These are phyloP conservation scores for Coprinopsis marcescibilis DNA, from an alignment of 768 basidiomycete species.

Conservation along the genomic window DNA sequence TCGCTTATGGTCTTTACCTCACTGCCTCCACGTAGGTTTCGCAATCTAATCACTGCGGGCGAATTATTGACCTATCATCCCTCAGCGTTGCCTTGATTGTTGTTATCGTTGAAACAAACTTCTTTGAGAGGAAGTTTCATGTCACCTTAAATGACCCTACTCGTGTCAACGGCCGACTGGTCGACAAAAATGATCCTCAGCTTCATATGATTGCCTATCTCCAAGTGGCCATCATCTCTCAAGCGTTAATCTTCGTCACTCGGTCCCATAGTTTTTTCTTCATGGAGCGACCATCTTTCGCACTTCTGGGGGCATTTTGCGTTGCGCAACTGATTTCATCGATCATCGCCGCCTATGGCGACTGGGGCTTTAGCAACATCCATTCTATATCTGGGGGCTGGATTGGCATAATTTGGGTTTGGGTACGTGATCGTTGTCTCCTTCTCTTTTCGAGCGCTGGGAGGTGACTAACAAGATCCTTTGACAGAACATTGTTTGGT, in stretches of 20 bases:
- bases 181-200: slow-evolving; percentile 57
- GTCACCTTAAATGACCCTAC: slow-evolving; percentile 42
- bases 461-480: slow-evolving; percentile 12
- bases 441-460: neutral
- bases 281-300: slow-evolving; percentile 89
- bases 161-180: slow-evolving; percentile 20
- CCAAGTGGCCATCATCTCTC: slow-evolving; percentile 98
- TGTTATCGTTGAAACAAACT: slow-evolving; percentile 79
- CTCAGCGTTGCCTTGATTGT: slow-evolving; percentile 68
- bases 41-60: neutral
- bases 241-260: slow-evolving; percentile 95
- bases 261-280: slow-evolving; percentile 95
- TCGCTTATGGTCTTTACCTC: slow-evolving; percentile 93
- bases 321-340: slow-evolving; percentile 91
- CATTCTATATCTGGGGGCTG: slow-evolving; percentile 79
- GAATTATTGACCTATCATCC: slow-evolving; percentile 11
- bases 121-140: slow-evolving; percentile 86
- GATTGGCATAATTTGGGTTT: slow-evolving; percentile 97
- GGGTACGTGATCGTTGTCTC: slow-evolving; percentile 50
- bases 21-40: slow-evolving; percentile 78
- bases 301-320: slow-evolving; percentile 86
- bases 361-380: slow-evolving; percentile 94
- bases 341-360: slow-evolving; percentile 88
- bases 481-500: slow-evolving; percentile 88
- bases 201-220: slow-evolving; percentile 91